Base-by-base conservation (phyloP, 2,329 filamentous ascomycete genomes). In the Xylariaceae sp. region DNA sequence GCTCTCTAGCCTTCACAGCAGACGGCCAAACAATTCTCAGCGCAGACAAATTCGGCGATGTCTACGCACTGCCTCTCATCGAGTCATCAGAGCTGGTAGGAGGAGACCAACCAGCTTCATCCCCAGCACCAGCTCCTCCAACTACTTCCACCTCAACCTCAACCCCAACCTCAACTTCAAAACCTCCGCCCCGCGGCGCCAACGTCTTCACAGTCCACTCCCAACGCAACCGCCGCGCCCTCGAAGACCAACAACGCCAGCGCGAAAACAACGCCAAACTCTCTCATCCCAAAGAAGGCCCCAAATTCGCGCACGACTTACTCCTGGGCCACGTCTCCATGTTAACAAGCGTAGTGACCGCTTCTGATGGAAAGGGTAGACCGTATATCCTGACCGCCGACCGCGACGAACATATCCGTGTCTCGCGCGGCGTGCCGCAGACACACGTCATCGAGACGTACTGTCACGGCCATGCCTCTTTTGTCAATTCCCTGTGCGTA, bases 31-130 rank as follows among this genome's bases (percentile, higher is more conserved):
- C 84, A 6, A 89, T 99, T 59, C 73, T 97, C 55, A 85, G 83
- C 58, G 92, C 85, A 50, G 94, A 99, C 76, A 99, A 99, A 71
- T 97, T 97, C 67, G 94, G 94, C 61, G 94, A 99, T 70, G 92
- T 96, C 57, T 97, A 96, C 72, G 82, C 88, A 8, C 73, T 99
- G 6, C 92, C 94, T 11, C 76, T 97, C 2, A 69, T 90, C 44
- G 66, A 11, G 49, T 54, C 42, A 19, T 19, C 19, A 19, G 19
- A 19, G 19, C 19, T 19, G 19, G 19, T 19, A 31, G 42, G 32
- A 34, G 51, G 49, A 39, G 50, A 50, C 19, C 51, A 49, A 40
- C 9, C 53, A 31, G 45, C 9, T 3, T 32, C 19, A 19, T 19
- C 19, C 19, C 19, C 56, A 26, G 30, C 47, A 3, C 31, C 54